phyloP scores from a whole-genome alignment of 73 alveolate species.

The Symbiodinium pilosum region DNA sequence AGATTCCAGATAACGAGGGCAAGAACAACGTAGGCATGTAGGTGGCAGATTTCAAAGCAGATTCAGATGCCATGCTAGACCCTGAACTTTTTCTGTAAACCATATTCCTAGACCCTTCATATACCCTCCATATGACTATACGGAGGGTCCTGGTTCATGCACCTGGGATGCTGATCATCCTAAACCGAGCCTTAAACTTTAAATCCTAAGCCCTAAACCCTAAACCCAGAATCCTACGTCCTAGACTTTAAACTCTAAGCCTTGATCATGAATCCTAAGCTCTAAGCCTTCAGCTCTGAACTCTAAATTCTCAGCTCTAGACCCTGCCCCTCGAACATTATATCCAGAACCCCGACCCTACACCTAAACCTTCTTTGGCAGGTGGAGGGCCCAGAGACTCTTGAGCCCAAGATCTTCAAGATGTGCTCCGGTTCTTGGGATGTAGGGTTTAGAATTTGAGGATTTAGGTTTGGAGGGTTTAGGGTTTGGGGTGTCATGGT shows the following conservation, averaged over 20 bases:
- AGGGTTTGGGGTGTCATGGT: not conserved
- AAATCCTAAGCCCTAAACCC: not conserved
- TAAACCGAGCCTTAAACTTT: too few relatives aligned
- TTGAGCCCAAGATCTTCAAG: constrained; percentile 28
- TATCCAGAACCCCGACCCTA: not conserved
- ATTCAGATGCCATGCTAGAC: too few relatives aligned
- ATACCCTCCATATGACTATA: too few relatives aligned
- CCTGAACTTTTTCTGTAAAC: too few relatives aligned
- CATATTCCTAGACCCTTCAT: too few relatives aligned
- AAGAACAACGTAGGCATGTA: too few relatives aligned
- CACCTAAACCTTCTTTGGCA: not conserved
- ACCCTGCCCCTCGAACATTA: not conserved
- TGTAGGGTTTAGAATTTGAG: not conserved
- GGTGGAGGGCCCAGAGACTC: constrained; percentile 77
- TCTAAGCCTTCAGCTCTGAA: not conserved
- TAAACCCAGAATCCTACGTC: not conserved
- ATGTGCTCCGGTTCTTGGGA: constrained; percentile 3
- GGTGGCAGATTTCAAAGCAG: too few relatives aligned
- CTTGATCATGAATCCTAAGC: not conserved
- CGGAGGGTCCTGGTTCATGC: too few relatives aligned
- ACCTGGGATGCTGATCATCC: too few relatives aligned
- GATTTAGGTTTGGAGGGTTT: not conserved
- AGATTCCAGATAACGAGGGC: too few relatives aligned
- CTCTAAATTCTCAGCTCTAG: not conserved
- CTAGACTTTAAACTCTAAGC: not conserved